Evolutionary conservation across 345 rosid genomes (phyloP).

Genomic region (Erucastrum elatum): DNA sequence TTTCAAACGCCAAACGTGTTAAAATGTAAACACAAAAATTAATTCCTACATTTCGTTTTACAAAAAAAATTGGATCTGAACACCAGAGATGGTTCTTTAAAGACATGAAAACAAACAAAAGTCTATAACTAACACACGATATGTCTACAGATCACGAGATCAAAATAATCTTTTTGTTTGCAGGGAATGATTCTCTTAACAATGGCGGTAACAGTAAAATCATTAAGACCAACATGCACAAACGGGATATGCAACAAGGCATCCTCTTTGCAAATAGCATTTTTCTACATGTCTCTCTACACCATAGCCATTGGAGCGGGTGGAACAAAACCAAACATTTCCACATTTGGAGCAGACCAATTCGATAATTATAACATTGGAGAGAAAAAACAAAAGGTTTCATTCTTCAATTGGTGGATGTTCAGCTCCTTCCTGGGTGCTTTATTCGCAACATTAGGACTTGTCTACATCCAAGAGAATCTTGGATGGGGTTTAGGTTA

Average conservation of each 20-base stretch:
- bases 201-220: conserved; percentile 66
- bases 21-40: neutral
- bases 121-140: neutral
- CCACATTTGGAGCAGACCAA: conserved; percentile 96
- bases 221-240: conserved; percentile 59
- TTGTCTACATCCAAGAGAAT: conserved; percentile 89
- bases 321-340: conserved; percentile 90
- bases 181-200: conserved; percentile 92
- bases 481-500: conserved; percentile 90
- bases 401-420: conserved; percentile 99
- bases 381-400: conserved; percentile 68
- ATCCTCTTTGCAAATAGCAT: conserved; percentile 55
- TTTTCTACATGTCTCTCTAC: conserved; percentile 78
- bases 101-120: neutral
- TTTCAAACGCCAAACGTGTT: neutral
- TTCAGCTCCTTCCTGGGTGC: conserved; percentile 84
- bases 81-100: neutral
- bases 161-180: neutral
- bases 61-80: neutral
- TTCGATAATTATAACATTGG: conserved; percentile 62
- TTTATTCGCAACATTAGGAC: conserved; percentile 69
- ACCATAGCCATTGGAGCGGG: conserved; percentile 82
- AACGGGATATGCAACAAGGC: conserved; percentile 79
- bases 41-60: neutral
- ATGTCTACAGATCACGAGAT: neutral